Base-by-base conservation (phyloP, 1,284 basidiomycete genomes). In the Ganoderma multipileum region DNA sequence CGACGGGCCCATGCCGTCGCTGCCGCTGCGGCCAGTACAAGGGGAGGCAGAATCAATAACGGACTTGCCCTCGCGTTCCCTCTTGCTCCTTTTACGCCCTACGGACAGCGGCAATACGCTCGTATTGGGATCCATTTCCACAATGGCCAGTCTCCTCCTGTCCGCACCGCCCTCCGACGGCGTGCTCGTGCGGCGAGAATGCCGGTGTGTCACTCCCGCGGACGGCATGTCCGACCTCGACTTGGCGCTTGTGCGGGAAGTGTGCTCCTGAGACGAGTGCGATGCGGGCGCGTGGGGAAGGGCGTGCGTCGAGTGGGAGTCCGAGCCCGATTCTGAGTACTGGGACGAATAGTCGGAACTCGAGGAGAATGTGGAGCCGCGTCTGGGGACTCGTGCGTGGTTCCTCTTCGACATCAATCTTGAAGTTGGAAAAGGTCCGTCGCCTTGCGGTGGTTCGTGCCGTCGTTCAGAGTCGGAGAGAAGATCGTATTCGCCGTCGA, bases 71-170 rank as follows among this genome's bases (percentile, higher is more conserved):
- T 73, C 63, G 28, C 38, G 12, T 9, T 38, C 60, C 18, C 68
- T 61, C 33, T 54, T 73, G 74, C 70, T 76, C 68, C 76, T 77
- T 71, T 74, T 70, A 67, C 75, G 75, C 41, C 68, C 59, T 30
- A 73, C 68, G 61, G 69, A 76, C 28, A 63, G 68, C 57, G 76
- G 70, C 23, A 76, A 64, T 23, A 60, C 38, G n/a, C 62, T 62
- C 26, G 74, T 68, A 8, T 67, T 57, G 18, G 65, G 28, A 75
- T 82, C 86, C 82, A 89, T 81, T 77, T 91, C 83, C 59, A 92
- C 87, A 74, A 93, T 88, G 39, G 89, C 88, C 64, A 91, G 80
- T 69, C 89, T 83, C 67, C 91, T 84, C 75, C 90, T 86, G 80
- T 91, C 90, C 61, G 84, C 81, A 72, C 85, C 85, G 70, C 87